Percentiles rank a stretch among this genome's conserved stretches.
Conservation (phyloP, 129 eudicot species). For the Lactuca sativa region DNA sequence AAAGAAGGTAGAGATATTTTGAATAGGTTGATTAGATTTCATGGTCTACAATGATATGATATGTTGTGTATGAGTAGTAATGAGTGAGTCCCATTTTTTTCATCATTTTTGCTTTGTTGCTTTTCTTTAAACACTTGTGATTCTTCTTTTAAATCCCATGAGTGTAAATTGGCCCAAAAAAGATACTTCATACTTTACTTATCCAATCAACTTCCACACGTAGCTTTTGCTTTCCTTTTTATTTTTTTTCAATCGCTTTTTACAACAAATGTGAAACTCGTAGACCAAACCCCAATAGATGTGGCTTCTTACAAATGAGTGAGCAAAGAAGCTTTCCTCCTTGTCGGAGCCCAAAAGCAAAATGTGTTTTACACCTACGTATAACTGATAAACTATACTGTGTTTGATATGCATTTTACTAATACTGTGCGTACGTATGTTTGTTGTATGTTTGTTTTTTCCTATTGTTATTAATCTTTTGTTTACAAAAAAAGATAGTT, state of each 20-base stretch:
- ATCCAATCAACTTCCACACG: conserved; percentile 28
- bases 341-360: conserved; percentile 22
- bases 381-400: no score
- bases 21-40: conserved; percentile 29
- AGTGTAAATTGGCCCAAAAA: conserved; percentile 24
- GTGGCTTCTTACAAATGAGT: conserved; percentile 23
- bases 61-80: background rate
- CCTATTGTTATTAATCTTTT: no score
- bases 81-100: conserved; percentile 25
- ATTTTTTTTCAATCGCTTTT: conserved; percentile 15
- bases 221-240: conserved; percentile 33
- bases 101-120: conserved; percentile 27
- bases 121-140: conserved; percentile 26
- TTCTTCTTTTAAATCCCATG: conserved; percentile 23
- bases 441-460: no score
- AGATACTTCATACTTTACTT: conserved; percentile 27
- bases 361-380: background rate
- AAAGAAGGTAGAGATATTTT: conserved; percentile 15
- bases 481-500: background rate
- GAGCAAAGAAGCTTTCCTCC: conserved; percentile 27
- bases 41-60: conserved; percentile 38
- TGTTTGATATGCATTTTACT: no score
- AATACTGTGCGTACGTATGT: no score
- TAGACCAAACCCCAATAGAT: conserved; percentile 23
- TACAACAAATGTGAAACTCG: conserved; percentile 32